Conservation (phyloP, 768 basidiomycete genomes). For the Psilocybe sp. region DNA sequence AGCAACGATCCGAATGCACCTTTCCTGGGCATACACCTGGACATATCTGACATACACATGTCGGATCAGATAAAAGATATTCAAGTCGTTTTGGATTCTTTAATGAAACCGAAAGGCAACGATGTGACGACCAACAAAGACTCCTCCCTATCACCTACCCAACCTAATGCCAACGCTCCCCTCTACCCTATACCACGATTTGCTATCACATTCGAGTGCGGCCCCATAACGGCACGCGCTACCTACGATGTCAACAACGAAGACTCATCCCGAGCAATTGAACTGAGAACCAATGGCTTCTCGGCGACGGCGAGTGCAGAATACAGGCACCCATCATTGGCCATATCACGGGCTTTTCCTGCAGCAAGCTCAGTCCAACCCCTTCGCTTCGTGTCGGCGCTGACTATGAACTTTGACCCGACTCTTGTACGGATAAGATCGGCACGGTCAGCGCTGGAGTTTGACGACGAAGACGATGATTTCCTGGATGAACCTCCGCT, state of each 20-base stretch:
- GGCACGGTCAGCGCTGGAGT: slow-evolving; percentile 15
- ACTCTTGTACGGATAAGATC: slow-evolving; percentile 52
- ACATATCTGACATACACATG: slow-evolving; percentile 43
- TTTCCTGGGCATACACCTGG: slow-evolving; percentile 45
- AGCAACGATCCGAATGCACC: slow-evolving; percentile 58
- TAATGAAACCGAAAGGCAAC: slow-evolving; percentile 14
- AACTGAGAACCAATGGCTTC: slow-evolving; percentile 57
- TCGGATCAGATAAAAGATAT: slow-evolving; percentile 56
- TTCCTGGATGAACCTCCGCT: slow-evolving; percentile 47
- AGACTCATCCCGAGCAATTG: slow-evolving; percentile 46
- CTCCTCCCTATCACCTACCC: slow-evolving; percentile 20
- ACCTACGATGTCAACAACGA: slow-evolving; percentile 42
- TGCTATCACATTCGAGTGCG: slow-evolving; percentile 44
- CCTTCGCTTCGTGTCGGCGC: slow-evolving; percentile 40
- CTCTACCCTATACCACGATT: slow-evolving; percentile 47
- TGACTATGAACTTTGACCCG: slow-evolving; percentile 45
- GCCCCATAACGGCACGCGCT: slow-evolving; percentile 47
- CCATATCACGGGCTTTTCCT: slow-evolving; percentile 20
- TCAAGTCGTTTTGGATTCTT: slow-evolving; percentile 32
- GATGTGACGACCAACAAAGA: slow-evolving; percentile 11
- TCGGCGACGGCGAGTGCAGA: slow-evolving; percentile 37
- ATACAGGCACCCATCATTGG: slow-evolving; percentile 30
- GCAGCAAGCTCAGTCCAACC: slow-evolving; percentile 36
- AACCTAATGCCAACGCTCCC: slow-evolving; percentile 14
- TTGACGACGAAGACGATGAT: slow-evolving; percentile 33